These are phyloP conservation scores for Nothophaeocryptopus gaeumannii DNA, from an alignment of 2,329 filamentous ascomycete genomes.

Conservation along the genomic window DNA sequence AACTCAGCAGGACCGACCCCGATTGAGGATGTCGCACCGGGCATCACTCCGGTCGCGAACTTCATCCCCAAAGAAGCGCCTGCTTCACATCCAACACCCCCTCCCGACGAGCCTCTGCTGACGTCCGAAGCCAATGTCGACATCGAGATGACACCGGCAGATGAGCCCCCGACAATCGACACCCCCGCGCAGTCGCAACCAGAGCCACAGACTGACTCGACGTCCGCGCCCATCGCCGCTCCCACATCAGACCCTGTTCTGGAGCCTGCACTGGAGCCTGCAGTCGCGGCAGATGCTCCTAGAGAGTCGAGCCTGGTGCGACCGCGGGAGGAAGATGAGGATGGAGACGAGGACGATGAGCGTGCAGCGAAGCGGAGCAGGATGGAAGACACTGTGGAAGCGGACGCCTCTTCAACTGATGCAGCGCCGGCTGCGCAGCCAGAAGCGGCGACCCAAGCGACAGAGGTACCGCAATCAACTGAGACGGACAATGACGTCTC, in stretches of 20 bases:
- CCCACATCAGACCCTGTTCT: slow-evolving; percentile 2
- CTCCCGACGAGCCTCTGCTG: slow-evolving; percentile 41
- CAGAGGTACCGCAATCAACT: not conserved
- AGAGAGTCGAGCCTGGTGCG: slow-evolving; percentile 61
- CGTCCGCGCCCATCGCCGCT: slow-evolving; percentile 18
- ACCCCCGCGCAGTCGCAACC: slow-evolving; percentile 12
- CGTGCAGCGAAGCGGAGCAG: slow-evolving; percentile 78
- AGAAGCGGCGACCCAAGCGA: not conserved
- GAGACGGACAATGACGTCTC: slow-evolving; percentile 3
- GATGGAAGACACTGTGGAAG: slow-evolving; percentile 50
- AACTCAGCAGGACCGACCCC: slow-evolving; percentile 36
- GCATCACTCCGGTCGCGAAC: slow-evolving; percentile 44
- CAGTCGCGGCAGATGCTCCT: slow-evolving; percentile 17
- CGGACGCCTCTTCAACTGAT: not conserved
- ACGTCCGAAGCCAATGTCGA: slow-evolving; percentile 30
- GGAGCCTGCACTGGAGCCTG: slow-evolving; percentile 5
- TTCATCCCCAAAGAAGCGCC: slow-evolving; percentile 43
- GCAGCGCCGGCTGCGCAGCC: not conserved
- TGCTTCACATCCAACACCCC: slow-evolving; percentile 43
- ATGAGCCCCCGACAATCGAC: slow-evolving; percentile 14
- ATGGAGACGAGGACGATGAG: slow-evolving; percentile 46
- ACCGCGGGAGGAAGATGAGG: slow-evolving; percentile 78
- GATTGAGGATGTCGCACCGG: slow-evolving; percentile 41
- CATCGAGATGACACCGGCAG: slow-evolving; percentile 25
- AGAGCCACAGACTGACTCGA: slow-evolving; percentile 3